These are phyloP conservation scores for Pseudocercospora ulei DNA, from an alignment of 2,329 filamentous ascomycete species.

Conservation along the genomic window DNA sequence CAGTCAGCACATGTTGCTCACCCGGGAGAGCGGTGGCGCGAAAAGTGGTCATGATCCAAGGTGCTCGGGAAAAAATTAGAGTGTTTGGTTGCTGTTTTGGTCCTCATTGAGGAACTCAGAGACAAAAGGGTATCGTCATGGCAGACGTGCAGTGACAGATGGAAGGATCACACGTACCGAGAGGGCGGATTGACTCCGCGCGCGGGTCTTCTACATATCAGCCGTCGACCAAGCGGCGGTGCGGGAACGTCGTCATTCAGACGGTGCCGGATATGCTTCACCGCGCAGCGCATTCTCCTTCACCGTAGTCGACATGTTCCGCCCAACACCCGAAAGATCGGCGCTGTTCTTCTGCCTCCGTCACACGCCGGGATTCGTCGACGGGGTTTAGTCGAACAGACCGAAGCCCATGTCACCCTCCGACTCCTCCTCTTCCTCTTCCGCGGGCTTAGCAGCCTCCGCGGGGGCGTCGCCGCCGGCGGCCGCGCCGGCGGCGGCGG, in stretches of 20 bases:
- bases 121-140: slow-evolving; percentile 61
- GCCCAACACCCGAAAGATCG: slow-evolving; percentile 14
- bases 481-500: slow-evolving; percentile 47
- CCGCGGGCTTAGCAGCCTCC: slow-evolving; percentile 50
- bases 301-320: slow-evolving; percentile 17
- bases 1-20: too few species aligned
- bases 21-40: too few species aligned
- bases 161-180: slow-evolving; percentile 34
- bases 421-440: slow-evolving; percentile 52
- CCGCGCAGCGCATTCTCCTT: slow-evolving; percentile 21
- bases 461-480: slow-evolving; percentile 46
- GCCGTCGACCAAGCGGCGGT: too few species aligned
- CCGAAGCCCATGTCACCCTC: slow-evolving; percentile 48
- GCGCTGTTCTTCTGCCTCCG: slow-evolving; percentile 6
- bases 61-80: slow-evolving; percentile 64
- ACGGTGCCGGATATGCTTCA: slow-evolving; percentile 4
- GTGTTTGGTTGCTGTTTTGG: slow-evolving; percentile 57
- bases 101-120: slow-evolving; percentile 51
- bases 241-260: slow-evolving; percentile 7
- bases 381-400: slow-evolving; percentile 44
- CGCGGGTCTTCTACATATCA: too few species aligned
- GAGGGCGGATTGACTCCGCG: too few species aligned
- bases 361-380: background rate
- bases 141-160: slow-evolving; percentile 17
- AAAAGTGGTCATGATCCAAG: background rate